Evolutionary conservation across 768 basidiomycete genomes (phyloP).

Genomic region (Kwoniella shandongensis): DNA sequence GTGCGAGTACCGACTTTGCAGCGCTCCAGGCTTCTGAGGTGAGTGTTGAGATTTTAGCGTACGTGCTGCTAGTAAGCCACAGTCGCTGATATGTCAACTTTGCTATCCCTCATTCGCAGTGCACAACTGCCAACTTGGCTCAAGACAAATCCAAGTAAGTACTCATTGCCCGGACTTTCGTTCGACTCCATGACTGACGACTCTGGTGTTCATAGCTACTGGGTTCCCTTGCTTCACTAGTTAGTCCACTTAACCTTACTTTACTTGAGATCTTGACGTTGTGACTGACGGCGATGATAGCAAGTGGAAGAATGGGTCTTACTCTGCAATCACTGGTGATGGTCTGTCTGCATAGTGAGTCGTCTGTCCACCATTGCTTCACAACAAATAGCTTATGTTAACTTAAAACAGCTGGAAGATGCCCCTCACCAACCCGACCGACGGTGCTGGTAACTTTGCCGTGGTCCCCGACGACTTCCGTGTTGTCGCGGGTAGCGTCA

Average conservation of each 20-base stretch:
- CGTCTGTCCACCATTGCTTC: neutral
- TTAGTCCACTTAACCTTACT: too few species aligned
- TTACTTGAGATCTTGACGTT: neutral
- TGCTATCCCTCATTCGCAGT: constrained; percentile 10
- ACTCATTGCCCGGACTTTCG: neutral
- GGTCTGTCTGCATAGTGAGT: constrained; percentile 29
- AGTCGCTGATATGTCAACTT: neutral
- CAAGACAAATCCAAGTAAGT: constrained; percentile 29
- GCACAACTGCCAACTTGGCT: constrained; percentile 28
- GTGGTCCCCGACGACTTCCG: constrained; percentile 36
- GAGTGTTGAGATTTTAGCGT: constrained; percentile 3
- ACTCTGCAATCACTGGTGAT: constrained; percentile 22
- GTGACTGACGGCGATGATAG: constrained; percentile 4
- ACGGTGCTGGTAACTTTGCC: constrained; percentile 12
- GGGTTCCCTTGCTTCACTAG: constrained; percentile 37
- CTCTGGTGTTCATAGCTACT: constrained; percentile 15
- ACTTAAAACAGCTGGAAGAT: constrained; percentile 25
- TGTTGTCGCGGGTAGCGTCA: constrained; percentile 30
- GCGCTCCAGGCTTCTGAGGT: constrained; percentile 1
- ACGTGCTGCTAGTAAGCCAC: neutral
- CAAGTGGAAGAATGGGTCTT: constrained; percentile 31
- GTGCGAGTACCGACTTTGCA: constrained; percentile 8
- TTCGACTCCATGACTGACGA: neutral
- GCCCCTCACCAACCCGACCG: constrained; percentile 7
- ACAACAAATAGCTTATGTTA: too few species aligned